Evolutionary conservation across 1,284 basidiomycete genomes (phyloP).

Genomic region (Agroathelia rolfsii): DNA sequence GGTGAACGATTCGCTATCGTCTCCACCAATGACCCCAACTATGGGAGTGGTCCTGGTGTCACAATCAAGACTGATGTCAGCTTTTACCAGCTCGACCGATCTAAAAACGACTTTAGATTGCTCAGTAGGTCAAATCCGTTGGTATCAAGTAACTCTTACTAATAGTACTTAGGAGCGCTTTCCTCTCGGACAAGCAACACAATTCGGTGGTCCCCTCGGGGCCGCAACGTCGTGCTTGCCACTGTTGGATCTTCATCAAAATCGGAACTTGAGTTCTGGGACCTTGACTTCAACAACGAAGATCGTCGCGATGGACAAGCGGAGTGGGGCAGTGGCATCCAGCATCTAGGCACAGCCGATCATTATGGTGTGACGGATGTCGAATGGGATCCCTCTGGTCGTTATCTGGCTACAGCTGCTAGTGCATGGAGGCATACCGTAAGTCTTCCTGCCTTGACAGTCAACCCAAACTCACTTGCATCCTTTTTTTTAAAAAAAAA

Average conservation of each 20-base stretch:
- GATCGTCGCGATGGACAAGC: constrained; percentile 62
- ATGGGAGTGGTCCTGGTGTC: constrained; percentile 83
- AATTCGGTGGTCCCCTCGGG: constrained; percentile 95
- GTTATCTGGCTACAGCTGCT: constrained; percentile 89
- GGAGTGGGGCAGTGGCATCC: constrained; percentile 84
- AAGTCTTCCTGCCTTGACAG: constrained; percentile 20
- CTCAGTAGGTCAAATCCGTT: constrained; percentile 47
- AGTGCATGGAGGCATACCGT: constrained; percentile 94
- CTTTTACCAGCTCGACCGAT: constrained; percentile 92
- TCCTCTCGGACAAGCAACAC: constrained; percentile 88
- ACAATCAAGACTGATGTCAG: constrained; percentile 94
- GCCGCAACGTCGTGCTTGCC: constrained; percentile 91
- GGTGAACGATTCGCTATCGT: constrained; percentile 96
- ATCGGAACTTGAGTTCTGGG: constrained; percentile 99
- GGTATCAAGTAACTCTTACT: constrained; percentile 8
- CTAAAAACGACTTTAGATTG: constrained; percentile 91
- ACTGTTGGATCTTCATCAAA: constrained; percentile 93
- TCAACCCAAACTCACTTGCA: constrained; percentile 5
- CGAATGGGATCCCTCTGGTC: constrained; percentile 97
- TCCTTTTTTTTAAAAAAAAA: constrained; percentile 10
- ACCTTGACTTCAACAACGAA: constrained; percentile 85
- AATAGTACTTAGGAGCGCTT: constrained; percentile 50
- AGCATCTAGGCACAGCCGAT: constrained; percentile 82
- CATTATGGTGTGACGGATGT: constrained; percentile 98
- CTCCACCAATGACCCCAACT: constrained; percentile 89